These are phyloP conservation scores for Linnemannia hyalina DNA, from an alignment of 192 early-diverging fungal genomes.

Conservation along the genomic window DNA sequence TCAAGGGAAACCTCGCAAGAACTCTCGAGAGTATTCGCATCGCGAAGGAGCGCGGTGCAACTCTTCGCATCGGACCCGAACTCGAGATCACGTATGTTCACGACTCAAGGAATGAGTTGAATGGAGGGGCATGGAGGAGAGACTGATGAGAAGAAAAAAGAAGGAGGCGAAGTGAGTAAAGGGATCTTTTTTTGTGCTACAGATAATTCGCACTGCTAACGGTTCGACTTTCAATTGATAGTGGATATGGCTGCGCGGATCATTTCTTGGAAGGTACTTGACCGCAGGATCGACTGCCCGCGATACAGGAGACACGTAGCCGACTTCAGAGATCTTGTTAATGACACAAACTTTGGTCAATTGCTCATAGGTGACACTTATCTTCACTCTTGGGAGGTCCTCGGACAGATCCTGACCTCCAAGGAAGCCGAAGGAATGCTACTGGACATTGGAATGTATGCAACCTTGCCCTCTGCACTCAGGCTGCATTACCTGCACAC, in stretches of 20 bases:
- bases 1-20: constrained; percentile 91
- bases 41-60: constrained; percentile 86
- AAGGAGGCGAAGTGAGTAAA: background rate
- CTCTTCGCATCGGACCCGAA: constrained; percentile 92
- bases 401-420: constrained; percentile 78
- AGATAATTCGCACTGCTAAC: background rate
- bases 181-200: background rate
- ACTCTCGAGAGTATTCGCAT: constrained; percentile 87
- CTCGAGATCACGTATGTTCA: constrained; percentile 88
- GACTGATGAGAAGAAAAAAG: background rate
- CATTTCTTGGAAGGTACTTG: constrained; percentile 92
- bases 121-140: background rate
- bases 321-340: background rate
- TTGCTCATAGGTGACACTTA: constrained; percentile 85
- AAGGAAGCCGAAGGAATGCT: constrained; percentile 82
- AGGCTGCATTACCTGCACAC: background rate
- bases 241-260: constrained; percentile 98
- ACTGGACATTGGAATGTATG: constrained; percentile 95
- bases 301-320: background rate
- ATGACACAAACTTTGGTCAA: background rate
- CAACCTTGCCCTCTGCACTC: background rate
- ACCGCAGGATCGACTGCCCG: background rate
- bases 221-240: constrained; percentile 18
- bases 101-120: background rate
- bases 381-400: constrained; percentile 94